phyloP scores from a whole-genome alignment of 176 grass and related monocot genomes.

The Aegilops tauschii region DNA sequence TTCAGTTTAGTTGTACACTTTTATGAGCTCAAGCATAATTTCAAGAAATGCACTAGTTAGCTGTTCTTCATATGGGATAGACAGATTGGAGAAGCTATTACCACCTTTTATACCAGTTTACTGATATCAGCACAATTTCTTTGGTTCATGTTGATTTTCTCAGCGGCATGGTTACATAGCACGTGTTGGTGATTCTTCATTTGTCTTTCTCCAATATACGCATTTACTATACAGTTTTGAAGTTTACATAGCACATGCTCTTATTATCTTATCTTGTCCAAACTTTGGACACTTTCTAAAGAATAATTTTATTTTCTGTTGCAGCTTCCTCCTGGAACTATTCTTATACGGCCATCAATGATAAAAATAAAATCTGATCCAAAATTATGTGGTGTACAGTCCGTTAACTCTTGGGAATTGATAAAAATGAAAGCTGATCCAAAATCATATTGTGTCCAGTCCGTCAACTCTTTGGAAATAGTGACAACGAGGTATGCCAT shows the following conservation, averaged over 20 bases:
- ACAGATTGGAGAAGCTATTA: background rate
- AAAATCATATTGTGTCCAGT: constrained; percentile 18
- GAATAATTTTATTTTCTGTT: constrained; percentile 26
- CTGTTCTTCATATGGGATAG: background rate
- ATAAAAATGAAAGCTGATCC: constrained; percentile 11
- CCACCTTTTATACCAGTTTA: background rate
- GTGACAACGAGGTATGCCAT: constrained; percentile 51
- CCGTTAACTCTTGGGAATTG: constrained; percentile 60
- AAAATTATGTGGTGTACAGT: constrained; percentile 22
- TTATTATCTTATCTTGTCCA: background rate
- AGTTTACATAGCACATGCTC: background rate
- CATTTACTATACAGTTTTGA: background rate
- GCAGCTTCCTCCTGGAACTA: constrained; percentile 55
- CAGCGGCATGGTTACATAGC: background rate
- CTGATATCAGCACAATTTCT: background rate
- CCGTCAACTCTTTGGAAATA: constrained; percentile 65
- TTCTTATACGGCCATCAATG: constrained; percentile 61
- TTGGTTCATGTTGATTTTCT: constrained; percentile 8
- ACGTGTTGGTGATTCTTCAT: background rate
- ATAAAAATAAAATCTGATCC: constrained; percentile 48
- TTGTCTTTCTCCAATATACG: background rate
- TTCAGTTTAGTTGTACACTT: background rate
- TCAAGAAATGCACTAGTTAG: background rate
- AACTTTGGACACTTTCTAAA: background rate
- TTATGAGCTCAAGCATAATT: background rate